Base-by-base conservation (phyloP, 495 filamentous ascomycete genomes). In the Hypoxylon lenormandii region DNA sequence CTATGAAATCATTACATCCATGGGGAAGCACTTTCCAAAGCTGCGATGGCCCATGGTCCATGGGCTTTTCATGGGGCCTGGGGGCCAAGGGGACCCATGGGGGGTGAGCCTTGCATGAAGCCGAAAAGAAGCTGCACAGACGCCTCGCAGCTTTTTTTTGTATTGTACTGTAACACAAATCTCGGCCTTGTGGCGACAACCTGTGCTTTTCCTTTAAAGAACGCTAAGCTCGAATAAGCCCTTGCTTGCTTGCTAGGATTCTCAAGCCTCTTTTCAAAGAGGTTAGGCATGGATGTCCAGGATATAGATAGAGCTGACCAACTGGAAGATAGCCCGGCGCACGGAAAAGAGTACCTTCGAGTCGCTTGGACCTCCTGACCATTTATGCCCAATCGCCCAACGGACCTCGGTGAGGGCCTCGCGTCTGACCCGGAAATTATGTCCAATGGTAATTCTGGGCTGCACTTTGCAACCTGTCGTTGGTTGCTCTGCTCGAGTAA, bases 241-340 rank as follows among this genome's bases (percentile, higher is more conserved):
- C 55, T 60, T 72, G 48, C 55, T 74, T 72, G 53, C 66, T 26
- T 72, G 52, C 66, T 69, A 57, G 69, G 64, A 72, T 70, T 70
- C n/a, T n/a, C 69, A 63, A 66, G 72, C 65, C 69, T 76, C 69
- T 54, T 68, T 49, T 26, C 5, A 45, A 18, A 40, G 64, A 52
- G 60, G 37, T 73, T 71, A 73, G 73, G 67, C 70, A 66, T 66
- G 61, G 70, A 72, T 71, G 71, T 61, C 70, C 64, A 74, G 75
- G 72, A 72, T 74, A 66, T 56, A 72, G 70, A 72, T 67, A 71
- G 64, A 69, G 66, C 74, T 72, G 71, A 73, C 75, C 72, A 78
- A 78, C 74, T 77, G 75, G 76, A 78, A 77, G 69, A 64, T 60
- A 74, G 75, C 67, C 72, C 75, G 75, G 76, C 42, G 50, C 60